Conservation (phyloP, 768 basidiomycete genomes). For the Amanita thiersii region DNA sequence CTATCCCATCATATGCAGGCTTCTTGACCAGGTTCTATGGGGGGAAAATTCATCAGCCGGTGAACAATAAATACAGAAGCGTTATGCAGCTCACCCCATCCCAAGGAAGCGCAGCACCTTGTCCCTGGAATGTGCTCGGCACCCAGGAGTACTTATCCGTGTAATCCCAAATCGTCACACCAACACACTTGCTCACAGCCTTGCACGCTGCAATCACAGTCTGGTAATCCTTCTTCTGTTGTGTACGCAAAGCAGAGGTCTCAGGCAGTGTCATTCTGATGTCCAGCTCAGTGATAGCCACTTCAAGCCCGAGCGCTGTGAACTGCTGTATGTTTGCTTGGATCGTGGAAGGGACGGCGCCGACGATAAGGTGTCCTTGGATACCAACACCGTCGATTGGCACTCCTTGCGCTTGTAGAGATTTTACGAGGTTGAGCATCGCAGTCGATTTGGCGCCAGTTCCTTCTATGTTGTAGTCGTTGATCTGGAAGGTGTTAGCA, state of each 20-base stretch:
- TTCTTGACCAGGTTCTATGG: no score
- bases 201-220: slow-evolving; percentile 49
- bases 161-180: slow-evolving; percentile 39
- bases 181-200: slow-evolving; percentile 30
- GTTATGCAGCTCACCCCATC: no score
- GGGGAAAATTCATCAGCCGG: no score
- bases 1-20: no score
- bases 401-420: slow-evolving; percentile 34
- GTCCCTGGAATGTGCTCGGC: slow-evolving; percentile 25
- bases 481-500: slow-evolving; percentile 18
- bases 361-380: slow-evolving; percentile 54
- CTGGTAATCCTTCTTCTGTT: slow-evolving; percentile 53
- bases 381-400: slow-evolving; percentile 59
- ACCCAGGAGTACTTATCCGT: slow-evolving; percentile 40
- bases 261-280: slow-evolving; percentile 51
- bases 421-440: slow-evolving; percentile 43
- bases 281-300: slow-evolving; percentile 65
- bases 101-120: slow-evolving; percentile 31
- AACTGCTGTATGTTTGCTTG: slow-evolving; percentile 42
- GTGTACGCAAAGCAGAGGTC: slow-evolving; percentile 36
- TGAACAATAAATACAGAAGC: no score
- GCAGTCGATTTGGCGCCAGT: slow-evolving; percentile 46
- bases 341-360: slow-evolving; percentile 40
- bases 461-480: slow-evolving; percentile 34
- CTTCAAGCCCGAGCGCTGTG: slow-evolving; percentile 53